Conservation (phyloP, 2,329 filamentous ascomycete species). For the Hypoxylon rubiginosum region DNA sequence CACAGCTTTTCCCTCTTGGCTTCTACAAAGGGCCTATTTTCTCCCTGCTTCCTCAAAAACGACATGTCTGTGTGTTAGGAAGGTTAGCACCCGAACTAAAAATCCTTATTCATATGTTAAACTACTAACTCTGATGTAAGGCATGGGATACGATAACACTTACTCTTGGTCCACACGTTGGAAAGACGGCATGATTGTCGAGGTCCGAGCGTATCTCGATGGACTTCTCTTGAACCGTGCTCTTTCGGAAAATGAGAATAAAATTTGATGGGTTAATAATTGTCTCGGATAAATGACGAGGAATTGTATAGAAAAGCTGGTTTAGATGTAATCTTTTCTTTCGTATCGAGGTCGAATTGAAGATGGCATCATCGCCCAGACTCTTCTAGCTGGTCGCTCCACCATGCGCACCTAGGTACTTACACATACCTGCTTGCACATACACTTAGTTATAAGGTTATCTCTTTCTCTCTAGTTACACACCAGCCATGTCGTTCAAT, state of each 20-base stretch:
- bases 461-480: no score
- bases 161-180: conserved; percentile 22
- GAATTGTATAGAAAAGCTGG: background rate
- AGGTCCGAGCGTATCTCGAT: conserved; percentile 20
- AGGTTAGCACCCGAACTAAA: background rate
- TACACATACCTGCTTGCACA: no score
- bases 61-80: background rate
- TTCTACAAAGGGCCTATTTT: no score
- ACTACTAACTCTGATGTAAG: background rate
- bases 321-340: no score
- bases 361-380: no score
- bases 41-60: background rate
- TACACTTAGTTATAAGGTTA: no score
- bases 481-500: background rate
- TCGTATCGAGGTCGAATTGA: no score
- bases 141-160: conserved; percentile 3
- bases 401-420: no score
- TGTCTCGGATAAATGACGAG: background rate
- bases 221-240: conserved; percentile 13
- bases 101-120: background rate
- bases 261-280: background rate
- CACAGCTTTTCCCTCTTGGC: background rate
- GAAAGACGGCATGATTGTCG: conserved; percentile 22
- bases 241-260: conserved; percentile 9
- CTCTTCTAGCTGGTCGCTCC: no score